Base-by-base conservation (phyloP, 163 green algal genomes). In the Dunaliella salina region DNA sequence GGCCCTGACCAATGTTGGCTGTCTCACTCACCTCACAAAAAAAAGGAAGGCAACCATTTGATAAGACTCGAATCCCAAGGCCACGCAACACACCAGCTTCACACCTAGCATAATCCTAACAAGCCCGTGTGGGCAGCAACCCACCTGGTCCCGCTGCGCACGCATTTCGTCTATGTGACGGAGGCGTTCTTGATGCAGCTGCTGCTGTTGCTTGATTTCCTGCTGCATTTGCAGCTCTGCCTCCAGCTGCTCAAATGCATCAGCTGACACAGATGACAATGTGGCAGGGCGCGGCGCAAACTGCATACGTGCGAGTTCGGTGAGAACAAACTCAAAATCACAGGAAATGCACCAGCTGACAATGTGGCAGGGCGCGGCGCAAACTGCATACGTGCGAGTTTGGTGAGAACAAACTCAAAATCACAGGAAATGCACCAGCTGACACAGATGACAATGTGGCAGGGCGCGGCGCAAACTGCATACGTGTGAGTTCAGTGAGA, bases 171-270 rank as follows among this genome's bases (percentile, higher is more conserved):
- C 57, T 20, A 86, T 45, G 29, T 86, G 57, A 0, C 33, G 82
- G 46, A 81, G 20, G 20, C 26, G 84, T 33, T 78, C 30, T 71
- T 50, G 34, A 17, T 84, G 83, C 84, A 80, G 75, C 40, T 81
- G 78, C 80, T 80, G 69, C n/a, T 67, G n/a, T 25, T 17, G 80
- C 3, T 26, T 50, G 45, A 45, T 11, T 20, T 84, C 75, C 80
- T 85, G 80, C 32, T 83, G 80, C 80, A 63, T 50, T 20, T 80
- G 63, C 79, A 50, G 33, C 80, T 46, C 32, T 50, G 40, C 59
- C 32, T 80, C 12, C 22, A 59, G 80, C 33, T 71, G 63, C 33
- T 81, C 63, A 75, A 75, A 75, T 3, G 63, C 63, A 75, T 75
- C 63, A 30, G 63, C 63, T 15, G 63, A 75, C 24, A 75, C 63